Base-by-base conservation (phyloP, 257 asterid genomes). In the Plectranthus barbatus region DNA sequence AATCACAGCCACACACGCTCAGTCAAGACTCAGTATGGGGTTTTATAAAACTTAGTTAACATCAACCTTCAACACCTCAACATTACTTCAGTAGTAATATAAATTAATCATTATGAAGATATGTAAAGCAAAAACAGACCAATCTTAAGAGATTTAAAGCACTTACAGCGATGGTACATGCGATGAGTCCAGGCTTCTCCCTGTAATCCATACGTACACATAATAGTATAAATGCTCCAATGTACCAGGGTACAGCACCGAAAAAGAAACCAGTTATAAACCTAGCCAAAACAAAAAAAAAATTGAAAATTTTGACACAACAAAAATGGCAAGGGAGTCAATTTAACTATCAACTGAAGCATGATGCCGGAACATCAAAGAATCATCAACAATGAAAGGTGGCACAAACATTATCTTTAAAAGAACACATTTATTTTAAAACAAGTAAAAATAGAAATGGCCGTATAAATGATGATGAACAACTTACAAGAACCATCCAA, bases 401-500 rank as follows among this genome's bases (percentile, higher is more conserved):
- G 23, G 34, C 9, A 44, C 41, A 47, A 8, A 0, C 13, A 15
- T 37, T 52, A 34, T 51, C 48, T 56, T 6, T 9, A 12, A 29
- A 19, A 9, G 9, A 1, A 0, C 4, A 56, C n/a, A n/a, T n/a
- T n/a, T n/a, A n/a, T n/a, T n/a, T 2, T 3, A 9, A 21, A 34
- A 8, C 9, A 39, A 33, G 11, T 7, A 17, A 24, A 8, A n/a
- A 59, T 34, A 31, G 51, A 21, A 13, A 47, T 19, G 9, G 46
- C 45, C 18, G 4, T 12, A 17, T 63, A 29, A 62, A 50, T 24
- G 49, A 69, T 61, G 49, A 56, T 57, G 9, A 41, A 21, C 1
- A 68, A 84, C 98, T 80, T 79, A 91, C 96, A 91, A 75, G 72
- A 79, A 77, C 98, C 98, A 91, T 23, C 96, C 95, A 68, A 86